Evolutionary conservation across 2,329 filamentous ascomycete species (phyloP), one percentile per base, ranked within the genome.

Genomic region (Westerdykella aurantiaca): DNA sequence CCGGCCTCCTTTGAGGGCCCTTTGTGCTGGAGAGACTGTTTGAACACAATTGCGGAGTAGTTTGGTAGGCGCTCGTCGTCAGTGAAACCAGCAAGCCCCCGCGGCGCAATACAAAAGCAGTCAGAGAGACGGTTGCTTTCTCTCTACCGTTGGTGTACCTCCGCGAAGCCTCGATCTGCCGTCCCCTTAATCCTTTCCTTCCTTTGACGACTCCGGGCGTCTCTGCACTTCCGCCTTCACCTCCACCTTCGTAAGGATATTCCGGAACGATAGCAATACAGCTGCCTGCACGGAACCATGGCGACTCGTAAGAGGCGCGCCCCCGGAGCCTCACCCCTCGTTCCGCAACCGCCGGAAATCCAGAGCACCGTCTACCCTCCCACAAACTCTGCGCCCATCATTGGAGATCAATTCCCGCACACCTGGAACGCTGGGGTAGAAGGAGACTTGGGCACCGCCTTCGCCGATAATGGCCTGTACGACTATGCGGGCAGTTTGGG

Each of bases 301-400:
- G 53, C 64, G 18, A 58, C 52, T 52, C 74, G 86, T 67, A 93
- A 93, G 73, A 78, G 87, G 65, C 75, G 84, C 54, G 86, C 86
- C 38, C 83, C 86, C 44, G 86, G 84, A 62, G 72, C 82, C 49
- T 77, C 80, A 31, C 83, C 86, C n/a, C 70, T 79, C 51, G 70
- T 77, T 17, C 25, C 25, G 10, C 78, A 81, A 59, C 76, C 77
- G 45, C 71, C 71, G 37, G 45, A 35, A 23, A 42, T 49, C 17
- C 48, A 39, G 37, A 44, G 37, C 43, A 64, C 53, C 51, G 53
- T 55, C 16, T 77, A 48, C 69, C 72, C 14, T 69, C 74, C 70
- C 50, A 7, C 25, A 29, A 77, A 73, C 60, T 68, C 66, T 58
- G 56, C 69, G 44, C 67, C 67, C 53, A 67, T 66, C 29, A 48